Base-by-base conservation (phyloP, 2,329 filamentous ascomycete species). In the Aspergillus alliaceus region DNA sequence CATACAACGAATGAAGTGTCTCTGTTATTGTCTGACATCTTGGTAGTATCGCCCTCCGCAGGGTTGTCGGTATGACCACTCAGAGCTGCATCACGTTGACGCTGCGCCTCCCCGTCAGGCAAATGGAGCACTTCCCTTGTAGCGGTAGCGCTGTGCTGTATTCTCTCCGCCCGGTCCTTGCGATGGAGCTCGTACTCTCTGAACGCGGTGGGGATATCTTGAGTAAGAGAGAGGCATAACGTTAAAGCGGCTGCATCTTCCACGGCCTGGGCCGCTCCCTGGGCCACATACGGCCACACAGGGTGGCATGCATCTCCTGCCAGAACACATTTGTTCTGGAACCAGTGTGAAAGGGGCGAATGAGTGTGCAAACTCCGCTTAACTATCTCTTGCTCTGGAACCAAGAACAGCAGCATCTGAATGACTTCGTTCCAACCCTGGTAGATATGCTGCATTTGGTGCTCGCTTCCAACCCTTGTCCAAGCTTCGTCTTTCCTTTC, bases 401-500 rank as follows among this genome's bases (percentile, higher is more conserved):
- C 84, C 40, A 86, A 74, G 63, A 82, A 75, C 51, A 88, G 76
- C 77, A 88, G 82, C 62, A 82, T 80, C 54, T 79, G 79, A 11
- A 89, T 79, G 8, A 80, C 76, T 1, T 80, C 82, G 66, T 85
- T 85, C 72, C 87, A 89, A 68, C 85, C 84, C 4, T 67, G 70
- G 66, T 84, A 89, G 27, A 86, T 82, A 18, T 81, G 73, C 22
- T 87, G 69, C 85, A 89, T 87, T 49, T 75, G 80, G 24, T 76
- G 66, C 75, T 88, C 88, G 60, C 80, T 82, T 11, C 84, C 85
- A 60, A 79, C 80, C 7, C 84, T 88, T 0, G 85, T 88, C 78
- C 87, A 89, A 0, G 83, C 86, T 37, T 84, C 83, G n/a, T n/a
- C n/a, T n/a, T n/a, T n/a, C n/a, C n/a, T n/a, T 8, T 79, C 78